These are phyloP conservation scores for Chrysoporthe cubensis DNA, from an alignment of 2,329 filamentous ascomycete species.

Conservation along the genomic window DNA sequence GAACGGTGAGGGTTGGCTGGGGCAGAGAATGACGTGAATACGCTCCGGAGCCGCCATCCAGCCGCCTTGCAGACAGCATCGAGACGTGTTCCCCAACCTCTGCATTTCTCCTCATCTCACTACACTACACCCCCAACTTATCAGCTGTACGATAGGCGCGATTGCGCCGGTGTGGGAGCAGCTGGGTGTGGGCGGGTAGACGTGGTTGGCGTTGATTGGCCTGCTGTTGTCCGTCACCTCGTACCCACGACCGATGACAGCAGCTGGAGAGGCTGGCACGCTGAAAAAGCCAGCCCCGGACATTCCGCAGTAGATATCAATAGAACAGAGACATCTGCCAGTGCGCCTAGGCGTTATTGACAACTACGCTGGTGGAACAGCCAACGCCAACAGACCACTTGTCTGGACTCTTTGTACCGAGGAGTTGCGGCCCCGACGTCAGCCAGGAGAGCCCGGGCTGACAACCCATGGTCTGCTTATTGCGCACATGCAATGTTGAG, in stretches of 20 bases:
- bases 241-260: conserved; percentile 35
- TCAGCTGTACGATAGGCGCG: conserved; percentile 21
- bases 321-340: conserved; percentile 13
- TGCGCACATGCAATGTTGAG: not conserved
- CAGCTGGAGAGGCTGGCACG: conserved; percentile 34
- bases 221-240: conserved; percentile 33
- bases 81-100: conserved; percentile 18
- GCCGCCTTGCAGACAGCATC: conserved; percentile 16
- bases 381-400: not conserved
- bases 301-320: conserved; percentile 3
- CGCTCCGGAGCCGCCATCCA: conserved; percentile 17
- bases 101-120: conserved; percentile 22
- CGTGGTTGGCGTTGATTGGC: conserved; percentile 41
- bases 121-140: conserved; percentile 15
- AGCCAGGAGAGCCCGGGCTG: not conserved
- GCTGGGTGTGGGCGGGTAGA: conserved; percentile 38
- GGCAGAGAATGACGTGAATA: conserved; percentile 9
- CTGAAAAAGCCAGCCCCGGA: conserved; percentile 36
- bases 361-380: not conserved
- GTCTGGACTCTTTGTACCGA: not conserved
- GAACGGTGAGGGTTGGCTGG: conserved; percentile 13
- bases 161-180: conserved; percentile 30
- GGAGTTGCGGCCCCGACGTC: not conserved
- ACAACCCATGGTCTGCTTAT: not conserved
- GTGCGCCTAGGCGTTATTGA: not conserved